phyloP scores from a whole-genome alignment of 306 rosid genomes.

The Lagenaria siceraria region DNA sequence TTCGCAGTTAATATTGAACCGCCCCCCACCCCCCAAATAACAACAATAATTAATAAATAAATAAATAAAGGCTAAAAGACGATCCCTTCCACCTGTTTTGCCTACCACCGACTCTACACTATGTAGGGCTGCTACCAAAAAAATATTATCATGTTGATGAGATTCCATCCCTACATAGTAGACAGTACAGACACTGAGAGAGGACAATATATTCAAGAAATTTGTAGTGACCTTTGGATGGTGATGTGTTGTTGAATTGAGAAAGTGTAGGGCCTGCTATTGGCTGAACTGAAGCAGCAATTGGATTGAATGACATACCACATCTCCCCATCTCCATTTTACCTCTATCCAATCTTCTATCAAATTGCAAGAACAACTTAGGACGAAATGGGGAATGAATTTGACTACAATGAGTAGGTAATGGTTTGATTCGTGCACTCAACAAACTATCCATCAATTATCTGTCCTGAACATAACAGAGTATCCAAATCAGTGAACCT shows the following conservation, averaged over 20 bases:
- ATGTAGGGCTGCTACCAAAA: not conserved
- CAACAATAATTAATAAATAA: no score
- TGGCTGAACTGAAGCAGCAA: constrained; percentile 29
- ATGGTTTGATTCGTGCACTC: constrained; percentile 22
- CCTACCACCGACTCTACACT: not conserved
- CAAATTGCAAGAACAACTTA: constrained; percentile 12
- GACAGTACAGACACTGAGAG: not conserved
- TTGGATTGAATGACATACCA: constrained; percentile 10
- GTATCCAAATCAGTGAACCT: not conserved
- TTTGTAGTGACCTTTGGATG: constrained; percentile 35
- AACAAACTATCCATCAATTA: constrained; percentile 36
- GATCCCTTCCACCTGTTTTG: not conserved
- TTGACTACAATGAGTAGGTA: constrained; percentile 14
- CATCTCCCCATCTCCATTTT: constrained; percentile 12
- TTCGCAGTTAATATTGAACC: no score
- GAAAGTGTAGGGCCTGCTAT: constrained; percentile 19
- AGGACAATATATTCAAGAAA: not conserved
- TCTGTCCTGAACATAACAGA: constrained; percentile 7
- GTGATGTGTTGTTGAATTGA: constrained; percentile 33
- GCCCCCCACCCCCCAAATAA: not conserved
- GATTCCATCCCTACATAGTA: not conserved
- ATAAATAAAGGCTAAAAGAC: not conserved
- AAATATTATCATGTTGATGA: not conserved
- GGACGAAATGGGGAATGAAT: constrained; percentile 12
- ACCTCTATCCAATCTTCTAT: constrained; percentile 7